phyloP scores from a whole-genome alignment of 1,284 basidiomycete genomes.

The Leucocoprinus gongylophorus region DNA sequence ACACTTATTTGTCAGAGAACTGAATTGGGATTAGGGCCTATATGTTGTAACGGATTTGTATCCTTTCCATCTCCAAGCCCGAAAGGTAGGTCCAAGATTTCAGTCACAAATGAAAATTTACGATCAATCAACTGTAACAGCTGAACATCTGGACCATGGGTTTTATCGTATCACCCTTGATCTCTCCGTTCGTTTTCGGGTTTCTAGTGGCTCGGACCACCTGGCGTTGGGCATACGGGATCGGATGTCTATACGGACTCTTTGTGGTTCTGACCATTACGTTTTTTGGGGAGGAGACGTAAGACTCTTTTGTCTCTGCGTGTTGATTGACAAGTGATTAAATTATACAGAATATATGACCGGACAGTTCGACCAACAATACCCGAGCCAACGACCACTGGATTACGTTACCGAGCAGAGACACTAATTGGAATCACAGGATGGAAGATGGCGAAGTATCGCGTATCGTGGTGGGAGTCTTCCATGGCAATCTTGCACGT shows the following conservation, averaged over 20 bases:
- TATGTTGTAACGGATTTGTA: constrained; percentile 64
- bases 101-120: neutral
- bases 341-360: constrained; percentile 33
- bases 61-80: constrained; percentile 70
- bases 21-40: constrained; percentile 36
- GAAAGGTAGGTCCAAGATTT: constrained; percentile 39
- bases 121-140: constrained; percentile 22
- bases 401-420: constrained; percentile 51
- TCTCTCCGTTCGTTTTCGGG: constrained; percentile 64
- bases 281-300: constrained; percentile 65
- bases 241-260: constrained; percentile 52
- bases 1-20: neutral
- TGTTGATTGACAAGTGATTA: neutral
- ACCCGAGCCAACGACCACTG: constrained; percentile 35
- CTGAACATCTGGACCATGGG: constrained; percentile 70
- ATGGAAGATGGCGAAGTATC: constrained; percentile 51
- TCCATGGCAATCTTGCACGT: constrained; percentile 44
- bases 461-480: constrained; percentile 46
- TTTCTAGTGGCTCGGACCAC: constrained; percentile 58
- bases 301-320: constrained; percentile 16
- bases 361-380: constrained; percentile 48
- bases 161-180: constrained; percentile 57
- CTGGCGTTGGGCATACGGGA: constrained; percentile 70
- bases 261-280: constrained; percentile 52
- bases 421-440: constrained; percentile 65